Evolutionary conservation across 306 rosid genomes (phyloP).

Genomic region (Fragaria vesca): DNA sequence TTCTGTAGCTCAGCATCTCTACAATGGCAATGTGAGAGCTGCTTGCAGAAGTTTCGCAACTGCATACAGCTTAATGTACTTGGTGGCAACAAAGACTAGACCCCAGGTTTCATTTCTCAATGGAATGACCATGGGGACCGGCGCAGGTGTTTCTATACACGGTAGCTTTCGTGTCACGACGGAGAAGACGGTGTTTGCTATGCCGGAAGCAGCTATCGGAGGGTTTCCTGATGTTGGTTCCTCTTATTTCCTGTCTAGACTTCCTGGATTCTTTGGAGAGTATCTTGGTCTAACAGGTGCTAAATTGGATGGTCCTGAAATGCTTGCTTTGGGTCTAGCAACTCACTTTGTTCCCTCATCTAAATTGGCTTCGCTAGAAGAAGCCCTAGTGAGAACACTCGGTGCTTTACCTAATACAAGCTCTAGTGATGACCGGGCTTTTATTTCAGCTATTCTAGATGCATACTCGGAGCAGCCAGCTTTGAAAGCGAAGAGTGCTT

Average conservation of each 20-base stretch:
- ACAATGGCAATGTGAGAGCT: constrained; percentile 42
- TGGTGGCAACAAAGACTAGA: constrained; percentile 63
- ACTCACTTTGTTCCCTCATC: constrained; percentile 65
- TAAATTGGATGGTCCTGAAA: constrained; percentile 70
- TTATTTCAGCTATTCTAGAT: constrained; percentile 53
- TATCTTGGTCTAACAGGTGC: constrained; percentile 70
- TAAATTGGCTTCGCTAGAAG: constrained; percentile 54
- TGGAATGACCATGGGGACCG: constrained; percentile 82
- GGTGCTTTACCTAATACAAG: neutral
- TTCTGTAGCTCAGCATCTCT: constrained; percentile 31
- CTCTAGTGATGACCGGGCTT: constrained; percentile 34
- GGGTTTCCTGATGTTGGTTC: constrained; percentile 79
- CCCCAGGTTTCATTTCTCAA: constrained; percentile 71
- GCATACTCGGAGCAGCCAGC: constrained; percentile 50
- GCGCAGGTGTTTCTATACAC: constrained; percentile 69
- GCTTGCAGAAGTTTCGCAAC: neutral
- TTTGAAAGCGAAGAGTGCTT: constrained; percentile 53
- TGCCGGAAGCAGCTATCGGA: constrained; percentile 84
- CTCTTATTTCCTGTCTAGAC: constrained; percentile 69
- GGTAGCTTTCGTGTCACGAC: constrained; percentile 65
- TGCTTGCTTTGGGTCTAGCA: constrained; percentile 87
- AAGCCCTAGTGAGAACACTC: constrained; percentile 34
- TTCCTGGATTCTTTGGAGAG: constrained; percentile 71
- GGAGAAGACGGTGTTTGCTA: constrained; percentile 72
- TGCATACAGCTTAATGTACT: constrained; percentile 21